A percentile compares a stretch with the other conserved stretches of the same genome.
These are phyloP conservation scores for Sporisorium exsertum DNA, from an alignment of 1,284 basidiomycete species.

Conservation along the genomic window DNA sequence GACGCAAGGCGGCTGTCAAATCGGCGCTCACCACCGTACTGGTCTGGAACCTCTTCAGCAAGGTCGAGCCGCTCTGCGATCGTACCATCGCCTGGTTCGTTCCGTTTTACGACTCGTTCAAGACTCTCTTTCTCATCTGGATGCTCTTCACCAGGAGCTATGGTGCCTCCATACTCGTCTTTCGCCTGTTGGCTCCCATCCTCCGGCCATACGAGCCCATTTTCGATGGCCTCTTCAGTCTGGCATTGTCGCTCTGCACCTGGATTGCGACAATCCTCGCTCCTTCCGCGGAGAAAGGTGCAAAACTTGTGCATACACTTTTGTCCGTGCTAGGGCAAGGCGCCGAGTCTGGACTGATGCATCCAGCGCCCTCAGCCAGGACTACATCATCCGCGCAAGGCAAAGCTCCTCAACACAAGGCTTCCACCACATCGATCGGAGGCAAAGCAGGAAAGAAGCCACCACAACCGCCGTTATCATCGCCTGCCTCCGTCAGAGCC, in stretches of 20 bases:
- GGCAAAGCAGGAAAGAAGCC: constrained; percentile 19
- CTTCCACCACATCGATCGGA: not conserved
- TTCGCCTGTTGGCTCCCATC: constrained; percentile 36
- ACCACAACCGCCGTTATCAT: constrained; percentile 16
- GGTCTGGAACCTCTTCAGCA: constrained; percentile 46
- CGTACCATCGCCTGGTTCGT: constrained; percentile 48
- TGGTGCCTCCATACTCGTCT: constrained; percentile 44
- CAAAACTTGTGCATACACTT: not conserved
- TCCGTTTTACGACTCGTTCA: constrained; percentile 53
- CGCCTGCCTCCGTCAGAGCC: constrained; percentile 10
- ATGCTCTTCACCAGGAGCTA: constrained; percentile 49
- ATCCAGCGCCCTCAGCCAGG: not conserved
- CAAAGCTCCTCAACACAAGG: not conserved
- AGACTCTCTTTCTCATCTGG: constrained; percentile 53
- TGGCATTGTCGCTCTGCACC: constrained; percentile 19
- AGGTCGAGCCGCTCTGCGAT: constrained; percentile 44
- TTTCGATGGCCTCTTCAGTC: constrained; percentile 23
- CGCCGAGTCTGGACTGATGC: not conserved
- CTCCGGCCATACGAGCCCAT: constrained; percentile 41
- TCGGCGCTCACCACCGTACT: constrained; percentile 44
- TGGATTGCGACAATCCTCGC: constrained; percentile 17
- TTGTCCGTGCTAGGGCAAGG: not conserved
- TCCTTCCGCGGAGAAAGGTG: constrained; percentile 4
- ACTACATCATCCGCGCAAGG: not conserved
- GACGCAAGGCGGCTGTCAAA: constrained; percentile 33